Evolutionary conservation across 164 flowering plant species (phyloP), one percentile per base, ranked within the genome.

Genomic region (Akebia trifoliata): DNA sequence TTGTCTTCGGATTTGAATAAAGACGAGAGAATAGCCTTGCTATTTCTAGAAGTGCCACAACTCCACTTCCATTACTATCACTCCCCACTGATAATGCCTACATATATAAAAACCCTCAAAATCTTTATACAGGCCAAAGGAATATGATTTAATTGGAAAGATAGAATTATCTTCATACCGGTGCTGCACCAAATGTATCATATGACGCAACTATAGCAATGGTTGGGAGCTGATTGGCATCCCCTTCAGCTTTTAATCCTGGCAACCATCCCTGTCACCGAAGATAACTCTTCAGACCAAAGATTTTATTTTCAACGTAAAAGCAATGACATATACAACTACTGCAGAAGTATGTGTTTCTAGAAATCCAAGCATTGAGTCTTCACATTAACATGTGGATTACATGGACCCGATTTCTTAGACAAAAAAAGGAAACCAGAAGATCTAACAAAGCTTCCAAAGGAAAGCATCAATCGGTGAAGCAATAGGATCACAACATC

Each of bases 101-200:
- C 42, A 22, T 26, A 31, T 34, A 20, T 4, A 47, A 28, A n/a
- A n/a, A n/a, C n/a, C n/a, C 30, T 46, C 26, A 14, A 48, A 54
- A 53, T 12, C n/a, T 36, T 24, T 32, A 52, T n/a, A 54, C 50
- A 53, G 20, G 25, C 44, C 17, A 30, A 57, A 15, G n/a, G 22
- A 44, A 21, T 39, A 54, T 26, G 2, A 55, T 40, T n/a, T 42
- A 22, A 37, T 37, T 29, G 8, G n/a, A 28, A 28, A 35, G 5
- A 18, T 30, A 54, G 24, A 18, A 45, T 18, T 37, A 24, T 37
- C 40, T 46, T 64, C 83, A 52, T 77, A 90, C 99, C 40, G 97
- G 96, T 66, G 96, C 95, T 64, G 97, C 95, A 48, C 97, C 99
- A 73, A 94, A 90, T 35, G 99, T 94, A 67, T 94, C 99, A 70